These are phyloP conservation scores for Tolypocladium capitatum DNA, from an alignment of 2,329 filamentous ascomycete species.

Conservation along the genomic window DNA sequence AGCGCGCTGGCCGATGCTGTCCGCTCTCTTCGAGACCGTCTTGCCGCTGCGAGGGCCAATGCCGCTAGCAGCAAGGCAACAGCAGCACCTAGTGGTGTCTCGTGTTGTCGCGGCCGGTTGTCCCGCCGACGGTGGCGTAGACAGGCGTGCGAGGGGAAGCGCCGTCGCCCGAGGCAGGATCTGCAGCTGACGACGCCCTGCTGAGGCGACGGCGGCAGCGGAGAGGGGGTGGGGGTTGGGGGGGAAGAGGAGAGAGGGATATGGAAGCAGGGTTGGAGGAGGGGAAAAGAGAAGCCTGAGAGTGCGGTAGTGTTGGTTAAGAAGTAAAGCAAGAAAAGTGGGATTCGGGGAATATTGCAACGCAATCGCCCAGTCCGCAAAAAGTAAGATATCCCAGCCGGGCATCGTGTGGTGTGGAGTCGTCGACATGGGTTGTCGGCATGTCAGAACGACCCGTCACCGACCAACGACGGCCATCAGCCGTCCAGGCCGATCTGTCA, in stretches of 20 bases:
- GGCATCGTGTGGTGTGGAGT: too few species aligned
- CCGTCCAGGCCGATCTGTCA: neutral
- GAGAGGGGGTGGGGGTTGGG: neutral
- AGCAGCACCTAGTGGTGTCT: neutral
- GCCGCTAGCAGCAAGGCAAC: neutral
- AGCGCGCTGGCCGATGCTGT: neutral
- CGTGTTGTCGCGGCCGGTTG: neutral
- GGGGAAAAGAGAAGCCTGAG: neutral
- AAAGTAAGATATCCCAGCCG: neutral
- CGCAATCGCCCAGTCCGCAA: neutral
- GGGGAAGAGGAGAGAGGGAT: neutral
- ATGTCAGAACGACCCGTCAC: neutral
- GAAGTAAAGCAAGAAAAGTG: constrained; percentile 1
- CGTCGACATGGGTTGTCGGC: neutral
- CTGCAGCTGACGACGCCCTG: neutral
- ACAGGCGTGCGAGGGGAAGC: neutral
- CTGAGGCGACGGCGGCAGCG: neutral
- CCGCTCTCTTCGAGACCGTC: neutral
- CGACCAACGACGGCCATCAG: neutral
- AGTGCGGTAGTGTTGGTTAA: neutral
- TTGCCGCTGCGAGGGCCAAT: neutral
- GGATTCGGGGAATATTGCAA: neutral
- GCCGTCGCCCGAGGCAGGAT: neutral
- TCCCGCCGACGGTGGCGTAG: neutral
- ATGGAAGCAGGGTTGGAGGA: neutral